Base-by-base conservation (phyloP, 192 early-diverging fungal species). In the Spinellus fusiger region DNA sequence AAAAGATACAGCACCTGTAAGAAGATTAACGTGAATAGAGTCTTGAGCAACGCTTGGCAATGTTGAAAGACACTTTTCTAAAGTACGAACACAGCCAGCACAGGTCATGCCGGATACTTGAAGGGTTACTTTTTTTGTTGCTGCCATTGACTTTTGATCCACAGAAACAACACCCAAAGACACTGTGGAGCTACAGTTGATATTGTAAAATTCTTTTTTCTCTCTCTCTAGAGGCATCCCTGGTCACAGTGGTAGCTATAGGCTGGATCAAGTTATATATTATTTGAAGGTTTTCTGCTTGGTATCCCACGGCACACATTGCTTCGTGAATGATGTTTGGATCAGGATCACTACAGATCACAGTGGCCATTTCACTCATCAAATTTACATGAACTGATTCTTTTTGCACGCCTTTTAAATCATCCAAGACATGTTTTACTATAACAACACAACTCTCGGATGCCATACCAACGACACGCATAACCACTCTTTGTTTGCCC, bases 21-120 rank as follows among this genome's bases (percentile, higher is more conserved):
- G 74, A 28, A 98, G 78, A 2, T 89, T 86, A 10, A 98, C 96
- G 61, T 85, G 87, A 59, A 92, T 83, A 3, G 76, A 81, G 5
- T 76, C 54, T 15, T 40, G 33, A 18, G 53, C 32, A 2, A 98
- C 77, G 23, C 92, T 93, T 0, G 77, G 71, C 6, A 77, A 66
- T 1, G 64, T 55, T 22, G 68, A 50, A 28, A 97, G 62, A 5
- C 81, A 77, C 18, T 82, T 84, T 77, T 96, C 93, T 20, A 98
- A 88, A 3, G 84, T 75, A 29, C 82, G 82, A 0, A 98, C 95
- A 74, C 96, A 98, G 4, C 89, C 88, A 5, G 94, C 84, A 76
- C 95, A 98, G 31, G 96, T 95, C 96, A 98, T 98, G 5, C 96
- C 96, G 23, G 73, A 80, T 22, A 98, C 81, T 59, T 89, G 80